Conservation (phyloP, 441 rosid genomes). For the Syzygium malaccense region DNA sequence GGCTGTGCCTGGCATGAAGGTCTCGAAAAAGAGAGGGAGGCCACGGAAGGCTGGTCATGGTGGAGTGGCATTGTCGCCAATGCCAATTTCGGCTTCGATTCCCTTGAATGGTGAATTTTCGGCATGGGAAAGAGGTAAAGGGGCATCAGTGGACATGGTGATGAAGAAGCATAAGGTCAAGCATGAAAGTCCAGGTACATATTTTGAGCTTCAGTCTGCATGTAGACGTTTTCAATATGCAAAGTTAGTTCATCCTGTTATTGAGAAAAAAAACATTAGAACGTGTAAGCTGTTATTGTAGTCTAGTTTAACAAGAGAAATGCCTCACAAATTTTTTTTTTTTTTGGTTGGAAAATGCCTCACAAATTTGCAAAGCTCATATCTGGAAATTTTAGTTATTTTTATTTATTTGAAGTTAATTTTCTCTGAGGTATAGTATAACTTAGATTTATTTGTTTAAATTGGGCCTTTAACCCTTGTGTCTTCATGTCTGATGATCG, state of each 20-base stretch:
- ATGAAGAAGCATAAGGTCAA: conserved; percentile 51
- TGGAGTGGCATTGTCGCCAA: conserved; percentile 52
- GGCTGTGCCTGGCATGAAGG: conserved; percentile 21
- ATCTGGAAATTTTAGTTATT: background rate
- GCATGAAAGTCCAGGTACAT: conserved; percentile 40
- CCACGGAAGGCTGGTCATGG: conserved; percentile 57
- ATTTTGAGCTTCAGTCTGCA: background rate
- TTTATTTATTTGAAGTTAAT: background rate
- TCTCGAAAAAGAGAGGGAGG: conserved; percentile 62
- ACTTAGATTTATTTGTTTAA: background rate
- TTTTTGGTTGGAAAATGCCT: background rate
- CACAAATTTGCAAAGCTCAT: background rate
- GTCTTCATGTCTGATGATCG: background rate
- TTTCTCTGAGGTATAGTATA: background rate
- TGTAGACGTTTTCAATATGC: background rate
- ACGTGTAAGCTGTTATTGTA: background rate
- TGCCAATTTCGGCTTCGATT: conserved; percentile 66
- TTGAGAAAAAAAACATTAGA: background rate
- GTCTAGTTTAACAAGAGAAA: background rate
- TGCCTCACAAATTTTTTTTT: background rate
- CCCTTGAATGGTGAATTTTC: conserved; percentile 51
- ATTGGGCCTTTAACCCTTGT: background rate
- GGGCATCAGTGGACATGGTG: conserved; percentile 30
- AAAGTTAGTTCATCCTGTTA: background rate
- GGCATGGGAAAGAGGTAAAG: conserved; percentile 51